Evolutionary conservation across 257 asterid species (phyloP).

Genomic region (Cinchona pubescens): DNA sequence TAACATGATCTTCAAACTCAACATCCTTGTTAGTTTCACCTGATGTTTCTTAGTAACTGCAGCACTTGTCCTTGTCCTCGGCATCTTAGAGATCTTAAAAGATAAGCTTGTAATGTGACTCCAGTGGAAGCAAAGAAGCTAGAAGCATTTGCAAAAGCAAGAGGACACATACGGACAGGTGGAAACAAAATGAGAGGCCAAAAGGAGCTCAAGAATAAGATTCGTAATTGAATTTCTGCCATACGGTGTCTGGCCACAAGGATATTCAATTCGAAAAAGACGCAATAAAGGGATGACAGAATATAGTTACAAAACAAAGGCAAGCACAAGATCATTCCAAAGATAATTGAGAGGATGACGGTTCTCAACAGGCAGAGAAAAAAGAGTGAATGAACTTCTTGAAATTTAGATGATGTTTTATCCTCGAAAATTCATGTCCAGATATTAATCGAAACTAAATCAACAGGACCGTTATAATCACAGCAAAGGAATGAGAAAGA

Average conservation of each 20-base stretch:
- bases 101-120: constrained; percentile 62
- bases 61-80: constrained; percentile 65
- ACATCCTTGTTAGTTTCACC: constrained; percentile 54
- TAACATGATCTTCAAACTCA: constrained; percentile 76
- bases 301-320: constrained; percentile 54
- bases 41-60: constrained; percentile 52
- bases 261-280: constrained; percentile 53
- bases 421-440: constrained; percentile 43
- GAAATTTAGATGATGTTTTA: constrained; percentile 51
- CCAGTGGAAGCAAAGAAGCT: constrained; percentile 76
- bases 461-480: constrained; percentile 53
- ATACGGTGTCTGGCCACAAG: constrained; percentile 63
- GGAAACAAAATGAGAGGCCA: constrained; percentile 71
- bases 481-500: constrained; percentile 40
- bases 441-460: constrained; percentile 44
- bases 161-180: constrained; percentile 72
- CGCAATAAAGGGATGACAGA: constrained; percentile 45
- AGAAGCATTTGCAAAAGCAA: constrained; percentile 80
- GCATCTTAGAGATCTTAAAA: constrained; percentile 70
- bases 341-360: constrained; percentile 49
- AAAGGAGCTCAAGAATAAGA: constrained; percentile 62
- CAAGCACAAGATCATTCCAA: constrained; percentile 59
- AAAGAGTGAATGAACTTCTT: constrained; percentile 41
- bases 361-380: constrained; percentile 56
- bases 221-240: constrained; percentile 64